phyloP scores from a whole-genome alignment of 441 rosid genomes.

The Populus hybrid region DNA sequence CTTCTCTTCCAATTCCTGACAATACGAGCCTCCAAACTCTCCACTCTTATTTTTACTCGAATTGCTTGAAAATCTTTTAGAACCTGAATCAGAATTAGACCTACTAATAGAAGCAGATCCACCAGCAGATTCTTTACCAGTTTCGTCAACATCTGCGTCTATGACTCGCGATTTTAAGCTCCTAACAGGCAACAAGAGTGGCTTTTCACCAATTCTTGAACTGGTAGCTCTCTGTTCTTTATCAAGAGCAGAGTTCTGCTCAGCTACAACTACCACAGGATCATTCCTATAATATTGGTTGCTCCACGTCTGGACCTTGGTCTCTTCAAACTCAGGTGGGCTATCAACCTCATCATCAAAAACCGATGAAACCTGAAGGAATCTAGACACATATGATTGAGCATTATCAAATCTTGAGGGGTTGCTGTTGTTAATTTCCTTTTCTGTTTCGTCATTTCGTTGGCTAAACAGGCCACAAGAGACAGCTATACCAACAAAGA shows the following conservation, averaged over 20 bases:
- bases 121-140: conserved; percentile 27
- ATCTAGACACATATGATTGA: conserved; percentile 61
- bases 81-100: conserved; percentile 40
- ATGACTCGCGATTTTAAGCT: conserved; percentile 58
- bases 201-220: conserved; percentile 48
- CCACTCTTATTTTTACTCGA: conserved; percentile 19
- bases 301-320: conserved; percentile 65
- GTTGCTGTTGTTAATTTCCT: conserved; percentile 27
- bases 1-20: conserved; percentile 28
- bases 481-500: conserved; percentile 89
- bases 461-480: conserved; percentile 90
- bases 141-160: conserved; percentile 26
- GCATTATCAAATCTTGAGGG: conserved; percentile 49
- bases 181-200: conserved; percentile 79
- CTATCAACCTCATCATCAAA: conserved; percentile 60
- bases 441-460: conserved; percentile 51
- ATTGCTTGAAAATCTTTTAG: conserved; percentile 40
- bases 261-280: conserved; percentile 48
- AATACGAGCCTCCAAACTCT: conserved; percentile 22
- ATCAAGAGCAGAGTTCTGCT: conserved; percentile 31
- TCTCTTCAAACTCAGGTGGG: conserved; percentile 38
- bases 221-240: conserved; percentile 33
- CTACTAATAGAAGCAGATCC: conserved; percentile 25
- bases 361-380: conserved; percentile 82
- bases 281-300: conserved; percentile 57